Evolutionary conservation across 2,329 filamentous ascomycete species (phyloP), one percentile per base, ranked within the genome.

Genomic region (Achaetomium macrosporum): DNA sequence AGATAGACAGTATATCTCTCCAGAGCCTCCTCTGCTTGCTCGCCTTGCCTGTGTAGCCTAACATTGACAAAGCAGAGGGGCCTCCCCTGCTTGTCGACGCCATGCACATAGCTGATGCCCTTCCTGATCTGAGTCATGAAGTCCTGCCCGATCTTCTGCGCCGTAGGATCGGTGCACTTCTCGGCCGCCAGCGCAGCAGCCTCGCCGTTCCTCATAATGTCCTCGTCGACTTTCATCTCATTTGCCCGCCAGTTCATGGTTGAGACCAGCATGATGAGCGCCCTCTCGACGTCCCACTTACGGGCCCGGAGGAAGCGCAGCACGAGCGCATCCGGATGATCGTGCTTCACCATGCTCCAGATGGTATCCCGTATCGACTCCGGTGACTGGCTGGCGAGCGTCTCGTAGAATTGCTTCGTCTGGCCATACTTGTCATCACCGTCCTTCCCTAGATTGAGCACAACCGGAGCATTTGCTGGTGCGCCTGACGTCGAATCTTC

Each of bases 241-340:
- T 79, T 76, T 52, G 83, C 73, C 59, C 93, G 83, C 93, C 93
- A 99, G 68, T 89, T 87, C 81, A 97, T 88, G 0, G 93, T 96
- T 2, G 90, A 90, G 41, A 99, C 80, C 68, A 96, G 74, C 93
- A 99, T 99, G 60, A 96, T 80, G 25, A 97, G 77, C 4, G 93
- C 93, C 67, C 90, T 90, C 47, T 96, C 86, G 16, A 96, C 84
- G 65, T 99, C 90, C 93, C 93, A 99, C 71, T 95, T 95, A 42
- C 90, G 79, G n/a, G 90, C 90, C 47, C 90, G 79, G 52, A 96
- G 74, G 69, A 95, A 96, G 40, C 90, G 83, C 53, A 96, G 73
- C 15, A 92, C 73, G 16, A 95, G 74, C 2, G 85, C 87, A 71
- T 99, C 93, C 0, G 93, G 93, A 66, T 97, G 83, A 65, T 99